These are phyloP conservation scores for Pneumocystis oryctolagi DNA, from an alignment of 1,139 yeast species.

Conservation along the genomic window DNA sequence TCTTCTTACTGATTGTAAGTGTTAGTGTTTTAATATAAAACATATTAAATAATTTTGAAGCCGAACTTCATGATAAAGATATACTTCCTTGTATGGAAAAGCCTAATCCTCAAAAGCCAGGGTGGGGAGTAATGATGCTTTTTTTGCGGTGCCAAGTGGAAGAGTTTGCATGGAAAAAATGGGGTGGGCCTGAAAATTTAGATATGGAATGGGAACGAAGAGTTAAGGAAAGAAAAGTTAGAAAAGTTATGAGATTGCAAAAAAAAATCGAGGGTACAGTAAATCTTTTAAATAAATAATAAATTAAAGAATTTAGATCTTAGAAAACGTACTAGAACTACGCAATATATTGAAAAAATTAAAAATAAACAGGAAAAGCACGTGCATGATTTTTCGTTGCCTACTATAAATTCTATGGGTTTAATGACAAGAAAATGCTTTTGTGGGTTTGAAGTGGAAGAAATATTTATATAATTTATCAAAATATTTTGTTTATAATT, in stretches of 20 bases:
- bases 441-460: background rate
- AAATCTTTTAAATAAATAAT: background rate
- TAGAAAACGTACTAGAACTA: background rate
- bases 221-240: constrained; percentile 51
- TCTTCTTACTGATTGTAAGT: constrained; percentile 2
- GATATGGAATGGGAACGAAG: constrained; percentile 88
- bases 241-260: constrained; percentile 69
- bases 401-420: background rate
- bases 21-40: background rate
- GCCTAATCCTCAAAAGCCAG: constrained; percentile 85
- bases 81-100: constrained; percentile 68
- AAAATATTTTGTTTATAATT: background rate
- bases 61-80: constrained; percentile 61
- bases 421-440: background rate
- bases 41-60: constrained; percentile 8
- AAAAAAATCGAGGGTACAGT: constrained; percentile 32
- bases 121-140: constrained; percentile 83
- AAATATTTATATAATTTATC: background rate
- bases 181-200: constrained; percentile 82
- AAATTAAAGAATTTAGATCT: background rate
- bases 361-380: background rate
- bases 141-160: constrained; percentile 82
- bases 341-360: background rate
- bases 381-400: background rate
- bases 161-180: constrained; percentile 77